Evolutionary conservation across 768 basidiomycete genomes (phyloP), one percentile per base, ranked within the genome.

Genomic region (Butyriboletus loyo): DNA sequence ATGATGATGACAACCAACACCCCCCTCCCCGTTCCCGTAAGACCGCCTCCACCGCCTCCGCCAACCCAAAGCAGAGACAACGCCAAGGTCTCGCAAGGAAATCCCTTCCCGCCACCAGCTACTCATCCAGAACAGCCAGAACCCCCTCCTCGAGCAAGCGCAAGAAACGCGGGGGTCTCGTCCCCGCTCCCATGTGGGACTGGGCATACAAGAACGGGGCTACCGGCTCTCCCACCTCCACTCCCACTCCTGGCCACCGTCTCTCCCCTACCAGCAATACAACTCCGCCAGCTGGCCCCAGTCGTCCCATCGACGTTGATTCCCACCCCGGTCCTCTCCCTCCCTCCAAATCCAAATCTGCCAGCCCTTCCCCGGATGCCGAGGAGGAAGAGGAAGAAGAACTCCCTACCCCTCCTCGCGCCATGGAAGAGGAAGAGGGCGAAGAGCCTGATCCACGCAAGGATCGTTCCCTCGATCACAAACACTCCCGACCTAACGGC

Each of bases 131-230:
- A 37, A 22, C 59, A 7, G 45, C 43, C n/a, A 40, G 39, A 15
- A 22, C 45, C 2, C 38, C 66, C 15, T 47, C 58, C 8, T 56
- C 51, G 5, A 65, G 56, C 46, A 72, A 71, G 14, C 69, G 77
- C 56, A 78, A 73, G 66, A 81, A 82, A 62, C 78, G 84, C 46
- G 80, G 84, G 60, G 85, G 84, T 50, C 76, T 89, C 54, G 84
- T 89, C 1, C 87, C 89, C 27, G 84, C 84, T 32, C 82, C 82
- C 49, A 92, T 91, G 87, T 92, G 89, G 90, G 88, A 80, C 24
- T 92, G 90, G 89, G 88, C 84, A 14, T 77, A 78, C 59, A 83
- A 82, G 66, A 75, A 70, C 44, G 68, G 56, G 54, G 44, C 71
- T 2, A 38, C 51, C 11, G 52, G n/a, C 71, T 49, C 61, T 17